phyloP scores from a whole-genome alignment of 305 asterid species.

The Fraxinus sp. region DNA sequence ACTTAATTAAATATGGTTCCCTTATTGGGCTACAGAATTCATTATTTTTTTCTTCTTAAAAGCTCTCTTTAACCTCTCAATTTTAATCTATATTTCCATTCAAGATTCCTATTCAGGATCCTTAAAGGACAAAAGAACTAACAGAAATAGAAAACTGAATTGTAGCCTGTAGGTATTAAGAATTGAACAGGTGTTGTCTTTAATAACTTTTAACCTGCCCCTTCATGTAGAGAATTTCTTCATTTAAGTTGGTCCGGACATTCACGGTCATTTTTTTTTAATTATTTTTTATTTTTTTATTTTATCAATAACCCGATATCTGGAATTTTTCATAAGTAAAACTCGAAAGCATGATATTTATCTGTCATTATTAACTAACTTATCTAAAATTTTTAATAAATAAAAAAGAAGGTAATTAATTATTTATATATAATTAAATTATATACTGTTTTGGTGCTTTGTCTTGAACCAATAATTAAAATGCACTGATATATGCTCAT shows the following conservation, averaged over 20 bases:
- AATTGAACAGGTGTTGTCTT: background rate
- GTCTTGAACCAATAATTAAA: background rate
- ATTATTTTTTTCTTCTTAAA: slow-evolving; percentile 21
- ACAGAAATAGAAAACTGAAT: background rate
- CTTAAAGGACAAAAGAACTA: slow-evolving; percentile 55
- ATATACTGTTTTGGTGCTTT: background rate
- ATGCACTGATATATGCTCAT: background rate
- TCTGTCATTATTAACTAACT: background rate
- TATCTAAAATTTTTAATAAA: background rate
- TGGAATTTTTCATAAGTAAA: background rate
- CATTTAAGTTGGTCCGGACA: too few relatives aligned
- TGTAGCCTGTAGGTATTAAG: background rate
- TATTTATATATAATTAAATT: too few relatives aligned
- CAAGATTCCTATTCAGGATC: slow-evolving; percentile 56
- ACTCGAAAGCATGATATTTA: background rate
- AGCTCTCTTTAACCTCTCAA: slow-evolving; percentile 18
- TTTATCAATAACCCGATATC: background rate
- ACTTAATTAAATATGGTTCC: slow-evolving; percentile 61
- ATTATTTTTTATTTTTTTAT: too few relatives aligned
- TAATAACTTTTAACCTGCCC: background rate
- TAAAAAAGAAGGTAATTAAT: background rate
- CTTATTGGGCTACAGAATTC: slow-evolving; percentile 64
- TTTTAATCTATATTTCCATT: slow-evolving; percentile 38
- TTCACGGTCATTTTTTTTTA: too few relatives aligned
- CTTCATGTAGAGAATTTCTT: background rate